These are phyloP conservation scores for Kazachstania bromeliacearum DNA, from an alignment of 805 yeast species.

Conservation along the genomic window DNA sequence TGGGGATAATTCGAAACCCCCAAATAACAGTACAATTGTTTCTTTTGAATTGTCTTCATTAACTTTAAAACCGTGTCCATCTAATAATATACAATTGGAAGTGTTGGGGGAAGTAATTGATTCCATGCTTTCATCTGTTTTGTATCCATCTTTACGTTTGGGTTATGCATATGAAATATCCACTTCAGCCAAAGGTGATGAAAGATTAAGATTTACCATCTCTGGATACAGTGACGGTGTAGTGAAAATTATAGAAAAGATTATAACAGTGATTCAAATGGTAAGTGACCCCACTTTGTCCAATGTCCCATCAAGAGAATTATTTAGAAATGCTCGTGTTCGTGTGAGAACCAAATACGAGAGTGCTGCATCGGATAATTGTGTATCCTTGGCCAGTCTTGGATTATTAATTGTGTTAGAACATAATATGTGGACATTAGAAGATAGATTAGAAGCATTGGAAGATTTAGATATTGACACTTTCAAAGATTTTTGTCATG, in stretches of 20 bases:
- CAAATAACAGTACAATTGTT: slow-evolving; percentile 14
- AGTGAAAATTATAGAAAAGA: slow-evolving; percentile 24
- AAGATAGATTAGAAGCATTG: slow-evolving; percentile 46
- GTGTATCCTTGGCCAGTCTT: slow-evolving; percentile 40
- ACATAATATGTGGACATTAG: slow-evolving; percentile 43
- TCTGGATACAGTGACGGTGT: slow-evolving; percentile 44
- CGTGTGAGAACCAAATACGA: slow-evolving; percentile 40
- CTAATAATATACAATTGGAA: slow-evolving; percentile 41
- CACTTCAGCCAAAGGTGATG: slow-evolving; percentile 47
- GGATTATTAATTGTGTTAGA: slow-evolving; percentile 48
- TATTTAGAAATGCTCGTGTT: slow-evolving; percentile 40
- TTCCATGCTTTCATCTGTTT: slow-evolving; percentile 28
- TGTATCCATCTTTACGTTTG: slow-evolving; percentile 48
- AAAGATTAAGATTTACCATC: slow-evolving; percentile 42
- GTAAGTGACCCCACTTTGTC: slow-evolving; percentile 7
- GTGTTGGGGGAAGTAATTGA: slow-evolving; percentile 42
- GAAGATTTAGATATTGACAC: slow-evolving; percentile 37
- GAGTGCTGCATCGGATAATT: slow-evolving; percentile 33
- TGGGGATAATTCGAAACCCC: not conserved
- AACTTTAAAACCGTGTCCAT: slow-evolving; percentile 27
- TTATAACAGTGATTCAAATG: slow-evolving; percentile 28
- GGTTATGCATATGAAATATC: slow-evolving; percentile 49
- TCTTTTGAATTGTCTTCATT: slow-evolving; percentile 39
- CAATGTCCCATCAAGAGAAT: slow-evolving; percentile 21
- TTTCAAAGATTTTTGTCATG: slow-evolving; percentile 26